Evolutionary conservation across 2,329 filamentous ascomycete species (phyloP).

Genomic region (Neopestalotiopsis sp.): DNA sequence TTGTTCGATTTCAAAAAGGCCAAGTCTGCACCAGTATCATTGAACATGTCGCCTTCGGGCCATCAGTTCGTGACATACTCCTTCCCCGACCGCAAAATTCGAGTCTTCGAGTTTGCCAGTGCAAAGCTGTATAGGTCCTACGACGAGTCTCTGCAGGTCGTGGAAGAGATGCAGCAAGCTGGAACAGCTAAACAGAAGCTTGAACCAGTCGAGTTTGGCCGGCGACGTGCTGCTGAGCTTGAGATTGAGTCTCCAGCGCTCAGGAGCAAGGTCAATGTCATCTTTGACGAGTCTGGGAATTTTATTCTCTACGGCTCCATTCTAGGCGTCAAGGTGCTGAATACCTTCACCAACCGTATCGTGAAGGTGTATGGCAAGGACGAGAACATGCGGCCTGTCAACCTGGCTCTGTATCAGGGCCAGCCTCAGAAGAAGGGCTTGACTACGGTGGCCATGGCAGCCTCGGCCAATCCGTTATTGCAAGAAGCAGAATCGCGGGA

Average conservation of each 20-base stretch:
- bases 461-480: slow-evolving; percentile 88
- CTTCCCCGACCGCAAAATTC: slow-evolving; percentile 89
- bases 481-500: slow-evolving; percentile 91
- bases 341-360: slow-evolving; percentile 91
- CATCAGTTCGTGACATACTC: slow-evolving; percentile 88
- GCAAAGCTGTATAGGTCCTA: slow-evolving; percentile 91
- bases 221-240: slow-evolving; percentile 82
- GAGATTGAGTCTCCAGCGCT: slow-evolving; percentile 77
- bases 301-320: slow-evolving; percentile 96
- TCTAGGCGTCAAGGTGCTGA: slow-evolving; percentile 91
- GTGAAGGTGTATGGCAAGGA: slow-evolving; percentile 91
- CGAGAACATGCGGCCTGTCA: slow-evolving; percentile 83
- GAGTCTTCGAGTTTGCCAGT: slow-evolving; percentile 89
- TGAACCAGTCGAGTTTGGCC: slow-evolving; percentile 90
- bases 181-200: slow-evolving; percentile 81
- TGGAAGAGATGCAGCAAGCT: slow-evolving; percentile 96
- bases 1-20: slow-evolving; percentile 97
- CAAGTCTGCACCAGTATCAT: slow-evolving; percentile 80
- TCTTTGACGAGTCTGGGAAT: slow-evolving; percentile 95
- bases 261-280: slow-evolving; percentile 77
- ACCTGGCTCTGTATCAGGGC: slow-evolving; percentile 89
- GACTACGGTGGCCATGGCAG: slow-evolving; percentile 96
- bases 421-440: slow-evolving; percentile 93
- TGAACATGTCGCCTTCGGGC: slow-evolving; percentile 86
- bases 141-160: slow-evolving; percentile 88